These are phyloP conservation scores for Colletotrichum lentis DNA, from an alignment of 2,329 filamentous ascomycete species.

Conservation along the genomic window DNA sequence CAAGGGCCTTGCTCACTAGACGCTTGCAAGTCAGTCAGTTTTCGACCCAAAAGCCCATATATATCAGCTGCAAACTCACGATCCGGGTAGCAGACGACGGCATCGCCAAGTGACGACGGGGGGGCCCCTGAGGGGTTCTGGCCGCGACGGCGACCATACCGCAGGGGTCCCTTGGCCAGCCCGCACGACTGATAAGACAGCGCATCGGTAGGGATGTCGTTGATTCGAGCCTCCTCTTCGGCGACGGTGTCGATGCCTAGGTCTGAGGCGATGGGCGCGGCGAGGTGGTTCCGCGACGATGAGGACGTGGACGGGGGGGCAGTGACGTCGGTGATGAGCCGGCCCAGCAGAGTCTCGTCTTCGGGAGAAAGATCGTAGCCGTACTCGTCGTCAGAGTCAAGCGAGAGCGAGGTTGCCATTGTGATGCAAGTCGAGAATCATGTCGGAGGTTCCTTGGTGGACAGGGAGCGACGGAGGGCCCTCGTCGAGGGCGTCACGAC, in stretches of 20 bases:
- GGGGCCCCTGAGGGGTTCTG: conserved; percentile 34
- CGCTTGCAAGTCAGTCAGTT: conserved; percentile 72
- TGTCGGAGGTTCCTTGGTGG: background rate
- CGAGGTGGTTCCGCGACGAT: background rate
- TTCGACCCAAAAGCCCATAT: conserved; percentile 24
- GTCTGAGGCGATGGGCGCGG: conserved; percentile 2
- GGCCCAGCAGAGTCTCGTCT: conserved; percentile 54
- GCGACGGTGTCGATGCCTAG: conserved; percentile 28
- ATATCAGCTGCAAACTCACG: conserved; percentile 52
- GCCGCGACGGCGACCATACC: background rate
- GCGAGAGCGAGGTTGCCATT: conserved; percentile 28
- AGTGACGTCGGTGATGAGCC: conserved; percentile 43
- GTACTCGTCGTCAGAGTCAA: conserved; percentile 54
- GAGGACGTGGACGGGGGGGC: background rate
- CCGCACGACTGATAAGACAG: conserved; percentile 36
- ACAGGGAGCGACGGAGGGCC: background rate
- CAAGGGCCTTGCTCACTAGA: conserved; percentile 64
- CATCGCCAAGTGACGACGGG: conserved; percentile 37
- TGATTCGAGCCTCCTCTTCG: conserved; percentile 18
- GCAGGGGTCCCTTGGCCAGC: conserved; percentile 17
- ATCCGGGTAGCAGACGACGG: conserved; percentile 59
- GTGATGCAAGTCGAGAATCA: background rate
- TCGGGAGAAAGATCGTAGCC: conserved; percentile 58
- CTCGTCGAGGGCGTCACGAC: conserved; percentile 27
- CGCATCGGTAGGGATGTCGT: conserved; percentile 41